Base-by-base conservation (phyloP, 208 protist species). In the Balamuthia mandrillaris region DNA sequence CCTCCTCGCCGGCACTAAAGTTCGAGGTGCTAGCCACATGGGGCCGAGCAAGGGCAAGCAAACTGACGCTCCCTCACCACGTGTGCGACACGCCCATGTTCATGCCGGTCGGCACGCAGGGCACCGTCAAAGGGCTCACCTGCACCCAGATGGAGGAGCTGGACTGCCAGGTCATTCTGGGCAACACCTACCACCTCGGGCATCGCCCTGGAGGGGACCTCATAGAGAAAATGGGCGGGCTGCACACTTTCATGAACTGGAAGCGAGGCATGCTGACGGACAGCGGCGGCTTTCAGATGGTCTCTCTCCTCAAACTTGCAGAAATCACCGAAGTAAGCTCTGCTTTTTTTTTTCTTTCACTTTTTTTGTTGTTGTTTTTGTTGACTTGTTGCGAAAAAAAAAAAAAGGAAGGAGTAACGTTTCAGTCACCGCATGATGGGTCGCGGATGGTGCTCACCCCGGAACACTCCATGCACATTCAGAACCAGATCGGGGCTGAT, bases 161-260 rank as follows among this genome's bases (percentile, higher is more conserved):
- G 18, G 95, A 96, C 39, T 96, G 95, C 82, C 91, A 97, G 66
- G 97, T 99, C 21, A 98, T 99, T 44, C 92, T 99, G 0, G 97
- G 96, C 7, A 99, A 99, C 91, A 99, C 98, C 3, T 99, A 99
- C 90, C 97, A 99, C 89, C 86, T 99, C 1, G 97, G 96, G 10
- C 86, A 97, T 18, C 87, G 96, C 6, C 98, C 98, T 3, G 97
- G 97, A 3, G 81, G 72, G 3, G 91, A 95, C 1, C 45, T 93
- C 10, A 58, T 94, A 61, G 31, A 97, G 81, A 92, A 96, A 60
- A 94, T 98, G 87, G 97, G 97, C 78, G 98, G 98, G 3, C 94
- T 99, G 35, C 98, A 99, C 87, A 95, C 96, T 33, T 95, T 99
- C 45, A 96, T 98, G 91, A 95, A 95, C 54, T 99, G 97, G 96